Evolutionary conservation across 2,329 filamentous ascomycete genomes (phyloP).

Genomic region (Penicillium digitatum): DNA sequence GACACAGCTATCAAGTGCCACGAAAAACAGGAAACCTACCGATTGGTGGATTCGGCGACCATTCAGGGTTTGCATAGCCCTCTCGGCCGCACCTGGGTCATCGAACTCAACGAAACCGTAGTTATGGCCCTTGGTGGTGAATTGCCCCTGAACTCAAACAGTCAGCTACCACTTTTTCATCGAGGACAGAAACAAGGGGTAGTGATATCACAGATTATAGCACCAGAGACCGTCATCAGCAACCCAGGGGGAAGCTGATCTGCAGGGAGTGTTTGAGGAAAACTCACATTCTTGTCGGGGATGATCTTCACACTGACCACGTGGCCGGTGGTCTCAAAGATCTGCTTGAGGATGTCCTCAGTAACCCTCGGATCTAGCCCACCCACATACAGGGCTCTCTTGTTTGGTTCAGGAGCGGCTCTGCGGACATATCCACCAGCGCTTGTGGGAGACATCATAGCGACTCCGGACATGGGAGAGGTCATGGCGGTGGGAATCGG

Average conservation of each 20-base stretch:
- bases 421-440: conserved; percentile 78
- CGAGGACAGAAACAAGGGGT: neutral
- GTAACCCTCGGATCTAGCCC: conserved; percentile 92
- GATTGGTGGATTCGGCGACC: conserved; percentile 92
- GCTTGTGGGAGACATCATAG: conserved; percentile 79
- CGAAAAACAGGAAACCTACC: conserved; percentile 45
- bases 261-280: conserved; percentile 4
- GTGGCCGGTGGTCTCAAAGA: conserved; percentile 97
- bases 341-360: conserved; percentile 92
- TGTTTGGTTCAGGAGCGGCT: conserved; percentile 95
- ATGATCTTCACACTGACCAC: conserved; percentile 99
- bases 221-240: neutral
- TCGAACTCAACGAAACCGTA: conserved; percentile 99
- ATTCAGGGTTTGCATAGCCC: conserved; percentile 95
- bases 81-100: conserved; percentile 91
- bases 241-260: conserved; percentile 1
- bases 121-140: conserved; percentile 91
- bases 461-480: conserved; percentile 69
- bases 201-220: neutral
- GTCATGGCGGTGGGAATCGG: conserved; percentile 90
- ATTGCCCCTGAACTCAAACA: conserved; percentile 21
- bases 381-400: conserved; percentile 92
- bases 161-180: neutral
- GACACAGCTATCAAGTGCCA: neutral
- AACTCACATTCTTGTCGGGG: conserved; percentile 95